Evolutionary conservation across 2,329 filamentous ascomycete species (phyloP).

Genomic region (Hortaea werneckii): DNA sequence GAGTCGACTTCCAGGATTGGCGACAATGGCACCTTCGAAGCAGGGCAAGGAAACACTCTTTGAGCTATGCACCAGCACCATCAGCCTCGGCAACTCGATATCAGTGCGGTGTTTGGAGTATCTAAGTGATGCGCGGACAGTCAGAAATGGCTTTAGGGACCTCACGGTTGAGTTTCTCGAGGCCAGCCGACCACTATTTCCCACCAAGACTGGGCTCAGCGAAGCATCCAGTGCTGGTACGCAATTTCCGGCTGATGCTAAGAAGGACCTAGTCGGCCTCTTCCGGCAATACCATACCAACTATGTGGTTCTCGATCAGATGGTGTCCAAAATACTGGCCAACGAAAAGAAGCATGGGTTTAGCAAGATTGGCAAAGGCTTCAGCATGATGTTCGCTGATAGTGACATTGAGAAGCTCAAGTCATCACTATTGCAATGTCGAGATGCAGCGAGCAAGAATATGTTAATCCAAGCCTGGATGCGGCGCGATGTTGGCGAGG

Average conservation of each 20-base stretch:
- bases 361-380: conserved; percentile 50
- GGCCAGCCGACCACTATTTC: conserved; percentile 55
- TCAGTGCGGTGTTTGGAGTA: conserved; percentile 57
- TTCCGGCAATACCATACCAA: conserved; percentile 52
- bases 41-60: conserved; percentile 31
- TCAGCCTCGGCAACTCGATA: conserved; percentile 52
- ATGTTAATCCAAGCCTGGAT: conserved; percentile 48
- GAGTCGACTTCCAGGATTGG: too few species aligned
- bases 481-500: conserved; percentile 35
- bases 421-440: conserved; percentile 45
- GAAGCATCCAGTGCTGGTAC: conserved; percentile 36
- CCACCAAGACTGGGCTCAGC: conserved; percentile 54
- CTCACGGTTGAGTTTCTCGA: conserved; percentile 59
- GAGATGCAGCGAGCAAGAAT: conserved; percentile 50
- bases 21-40: neutral
- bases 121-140: conserved; percentile 45
- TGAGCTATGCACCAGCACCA: conserved; percentile 49
- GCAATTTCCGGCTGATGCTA: conserved; percentile 49
- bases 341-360: conserved; percentile 53
- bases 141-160: conserved; percentile 46
- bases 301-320: conserved; percentile 53
- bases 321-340: conserved; percentile 51
- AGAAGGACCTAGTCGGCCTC: conserved; percentile 54
- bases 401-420: conserved; percentile 53
- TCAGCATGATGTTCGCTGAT: conserved; percentile 54